Evolutionary conservation across 2,329 filamentous ascomycete species (phyloP).

Genomic region (Ophiostoma sp.): DNA sequence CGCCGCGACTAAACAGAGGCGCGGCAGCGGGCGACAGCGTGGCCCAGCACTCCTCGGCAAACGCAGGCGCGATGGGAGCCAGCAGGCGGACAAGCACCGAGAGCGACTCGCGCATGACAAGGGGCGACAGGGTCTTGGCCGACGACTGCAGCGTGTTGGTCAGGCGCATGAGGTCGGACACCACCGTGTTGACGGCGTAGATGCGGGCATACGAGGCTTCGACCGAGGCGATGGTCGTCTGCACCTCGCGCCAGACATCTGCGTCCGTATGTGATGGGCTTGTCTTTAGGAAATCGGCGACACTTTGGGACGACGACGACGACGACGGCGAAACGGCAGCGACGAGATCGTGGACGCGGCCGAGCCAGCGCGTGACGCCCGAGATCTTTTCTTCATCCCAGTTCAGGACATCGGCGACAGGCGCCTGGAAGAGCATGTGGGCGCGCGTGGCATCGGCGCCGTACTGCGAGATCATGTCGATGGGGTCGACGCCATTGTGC

Average conservation of each 20-base stretch:
- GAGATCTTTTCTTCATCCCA: slow-evolving; percentile 82
- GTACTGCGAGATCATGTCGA: slow-evolving; percentile 63
- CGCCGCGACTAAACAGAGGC: background rate
- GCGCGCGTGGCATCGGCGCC: slow-evolving; percentile 80
- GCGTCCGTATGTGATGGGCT: slow-evolving; percentile 42
- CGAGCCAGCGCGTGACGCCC: slow-evolving; percentile 76
- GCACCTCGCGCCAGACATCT: slow-evolving; percentile 59
- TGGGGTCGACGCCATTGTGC: slow-evolving; percentile 83
- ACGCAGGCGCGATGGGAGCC: slow-evolving; percentile 73
- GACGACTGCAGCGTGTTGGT: slow-evolving; percentile 58
- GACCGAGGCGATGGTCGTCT: slow-evolving; percentile 62
- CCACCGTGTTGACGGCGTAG: slow-evolving; percentile 73
- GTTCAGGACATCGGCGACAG: slow-evolving; percentile 75
- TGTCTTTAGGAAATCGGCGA: slow-evolving; percentile 27
- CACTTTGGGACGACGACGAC: slow-evolving; percentile 28
- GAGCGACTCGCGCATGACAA: slow-evolving; percentile 47
- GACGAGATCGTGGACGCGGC: slow-evolving; percentile 58
- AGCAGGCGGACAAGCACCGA: slow-evolving; percentile 63
- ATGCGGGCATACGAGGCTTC: slow-evolving; percentile 64
- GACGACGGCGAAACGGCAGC: slow-evolving; percentile 24
- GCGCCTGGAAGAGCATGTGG: slow-evolving; percentile 84
- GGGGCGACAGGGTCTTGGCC: slow-evolving; percentile 35
- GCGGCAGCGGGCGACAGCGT: slow-evolving; percentile 33
- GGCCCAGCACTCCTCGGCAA: slow-evolving; percentile 65
- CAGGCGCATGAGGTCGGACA: slow-evolving; percentile 77